Conservation (phyloP, 805 yeast species). For the Candida nemodendra region DNA sequence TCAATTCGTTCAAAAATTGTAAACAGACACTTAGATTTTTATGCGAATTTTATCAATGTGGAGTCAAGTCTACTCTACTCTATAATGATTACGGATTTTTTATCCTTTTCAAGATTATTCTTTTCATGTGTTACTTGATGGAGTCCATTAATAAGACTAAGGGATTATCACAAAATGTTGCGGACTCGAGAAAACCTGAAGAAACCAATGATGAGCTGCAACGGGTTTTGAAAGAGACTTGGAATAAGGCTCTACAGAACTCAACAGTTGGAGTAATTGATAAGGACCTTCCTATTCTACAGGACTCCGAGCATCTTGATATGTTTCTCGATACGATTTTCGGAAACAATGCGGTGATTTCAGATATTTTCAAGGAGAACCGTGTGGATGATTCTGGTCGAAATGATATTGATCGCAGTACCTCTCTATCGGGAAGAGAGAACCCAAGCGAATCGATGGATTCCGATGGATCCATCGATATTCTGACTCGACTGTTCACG, state of each 20-base stretch:
- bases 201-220: too few species aligned
- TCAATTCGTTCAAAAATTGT: slow-evolving; percentile 10
- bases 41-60: slow-evolving; percentile 12
- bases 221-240: too few species aligned
- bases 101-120: slow-evolving; percentile 14
- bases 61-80: slow-evolving; percentile 6
- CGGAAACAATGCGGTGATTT: background rate
- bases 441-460: too few species aligned
- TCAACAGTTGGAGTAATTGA: slow-evolving; percentile 5
- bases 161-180: background rate
- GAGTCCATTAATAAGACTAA: slow-evolving; percentile 9
- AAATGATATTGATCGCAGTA: too few species aligned
- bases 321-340: background rate
- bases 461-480: too few species aligned
- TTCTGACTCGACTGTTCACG: too few species aligned
- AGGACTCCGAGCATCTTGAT: background rate
- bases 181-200: too few species aligned
- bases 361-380: background rate
- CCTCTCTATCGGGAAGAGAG: too few species aligned
- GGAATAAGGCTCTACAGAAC: slow-evolving; percentile 1
- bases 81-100: slow-evolving; percentile 18
- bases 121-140: slow-evolving; percentile 18
- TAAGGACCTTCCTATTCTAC: slow-evolving; percentile 4
- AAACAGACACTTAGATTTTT: slow-evolving; percentile 15
- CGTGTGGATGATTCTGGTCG: background rate